Base-by-base conservation (phyloP, 306 rosid genomes). In the Cucurbita pepo region DNA sequence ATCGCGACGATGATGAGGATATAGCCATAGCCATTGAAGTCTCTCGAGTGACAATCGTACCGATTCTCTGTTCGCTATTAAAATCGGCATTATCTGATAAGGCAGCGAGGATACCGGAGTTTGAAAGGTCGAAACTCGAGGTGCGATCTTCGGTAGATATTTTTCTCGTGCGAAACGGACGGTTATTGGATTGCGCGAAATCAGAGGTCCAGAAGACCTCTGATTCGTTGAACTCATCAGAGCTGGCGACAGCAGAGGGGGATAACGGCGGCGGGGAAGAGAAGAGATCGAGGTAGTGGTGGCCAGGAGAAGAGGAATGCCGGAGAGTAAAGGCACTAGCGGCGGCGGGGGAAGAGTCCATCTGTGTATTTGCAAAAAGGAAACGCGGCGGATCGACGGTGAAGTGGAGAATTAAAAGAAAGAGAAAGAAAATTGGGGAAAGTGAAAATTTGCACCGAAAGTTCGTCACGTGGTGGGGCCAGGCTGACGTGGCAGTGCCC, bases 151-250 rank as follows among this genome's bases (percentile, higher is more conserved):
- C 38, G 14, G 43, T 7, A 8, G 73, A 67, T 15, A 44, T 45
- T 19, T 1, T 55, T 25, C 40, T 34, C 12, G 12, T 12, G 36
- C 22, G 60, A 69, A 15, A 44, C 8, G 45, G 18, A n/a, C 52
- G n/a, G 57, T 77, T 69, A 34, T 70, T 74, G n/a, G 84, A 63
- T 50, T 79, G 86, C 25, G 85, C 53, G 55, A 57, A n/a, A 4
- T 89, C 92, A 41, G 69, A 56, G 25, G 84, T 77, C 96, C 95
- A 92, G 70, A 90, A 90, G 4, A 92, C 77, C 62, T 90, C 96
- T 10, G 91, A 90, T 66, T 92, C 96, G 81, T 79, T 75, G 56
- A 92, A 84, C 75, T 92, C 96, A 5, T 86, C 89, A 69, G 71
- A 82, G 44, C 15, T 55, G 45, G 14, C 19, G 18, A 79, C 87